A percentile compares a stretch with the other conserved stretches of the same genome.
Evolutionary conservation across 176 grass and related monocot species (phyloP).

Genomic region (Oryza nivara): DNA sequence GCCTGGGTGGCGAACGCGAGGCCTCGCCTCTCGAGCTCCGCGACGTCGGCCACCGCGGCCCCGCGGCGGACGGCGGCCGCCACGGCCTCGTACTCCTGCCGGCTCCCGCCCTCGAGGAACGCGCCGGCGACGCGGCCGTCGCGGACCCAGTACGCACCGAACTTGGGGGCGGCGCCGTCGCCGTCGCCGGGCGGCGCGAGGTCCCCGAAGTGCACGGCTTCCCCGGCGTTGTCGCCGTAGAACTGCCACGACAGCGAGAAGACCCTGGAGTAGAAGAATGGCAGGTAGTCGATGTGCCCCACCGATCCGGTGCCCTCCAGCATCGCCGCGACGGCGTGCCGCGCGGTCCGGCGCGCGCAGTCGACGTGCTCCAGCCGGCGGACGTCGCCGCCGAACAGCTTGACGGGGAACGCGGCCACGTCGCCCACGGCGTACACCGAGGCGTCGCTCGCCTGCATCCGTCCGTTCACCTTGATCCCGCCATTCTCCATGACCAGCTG

Average conservation of each 20-base stretch:
- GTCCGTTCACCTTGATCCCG: conserved; percentile 86
- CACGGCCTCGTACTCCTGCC: conserved; percentile 64
- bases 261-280: conserved; percentile 91
- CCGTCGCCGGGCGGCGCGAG: not conserved
- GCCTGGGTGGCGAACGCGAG: conserved; percentile 51
- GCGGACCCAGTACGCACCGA: conserved; percentile 73
- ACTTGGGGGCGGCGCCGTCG: conserved; percentile 7
- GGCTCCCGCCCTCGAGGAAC: conserved; percentile 71
- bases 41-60: conserved; percentile 39
- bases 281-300: conserved; percentile 63
- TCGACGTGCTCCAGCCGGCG: conserved; percentile 87
- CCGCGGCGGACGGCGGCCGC: conserved; percentile 46
- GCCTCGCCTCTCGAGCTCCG: conserved; percentile 59
- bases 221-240: conserved; percentile 78
- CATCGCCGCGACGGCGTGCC: conserved; percentile 69
- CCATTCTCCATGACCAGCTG: conserved; percentile 67
- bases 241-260: conserved; percentile 90
- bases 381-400: conserved; percentile 51
- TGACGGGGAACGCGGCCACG: conserved; percentile 80
- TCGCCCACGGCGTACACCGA: conserved; percentile 93
- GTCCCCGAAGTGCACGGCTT: conserved; percentile 63
- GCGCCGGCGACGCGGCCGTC: conserved; percentile 50
- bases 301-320: conserved; percentile 37
- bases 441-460: conserved; percentile 75
- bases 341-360: conserved; percentile 75